Conservation (phyloP, 2,329 filamentous ascomycete species). For the Aspergillus unguis region DNA sequence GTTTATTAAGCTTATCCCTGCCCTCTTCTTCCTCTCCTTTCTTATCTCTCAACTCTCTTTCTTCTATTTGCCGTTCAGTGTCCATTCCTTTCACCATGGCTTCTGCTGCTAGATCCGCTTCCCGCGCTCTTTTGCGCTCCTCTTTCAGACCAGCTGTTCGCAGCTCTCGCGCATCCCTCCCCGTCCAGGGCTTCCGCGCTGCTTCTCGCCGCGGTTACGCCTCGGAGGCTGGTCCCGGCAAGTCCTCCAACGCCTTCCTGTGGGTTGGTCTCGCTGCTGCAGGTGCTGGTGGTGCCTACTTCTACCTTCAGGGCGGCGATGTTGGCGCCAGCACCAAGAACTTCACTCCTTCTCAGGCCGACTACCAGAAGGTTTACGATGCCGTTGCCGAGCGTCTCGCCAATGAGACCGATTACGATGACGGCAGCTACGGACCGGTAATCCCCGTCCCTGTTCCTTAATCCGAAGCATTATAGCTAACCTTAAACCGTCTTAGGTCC, state of each 20-base stretch:
- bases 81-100: constrained; percentile 15
- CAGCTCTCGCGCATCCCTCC: constrained; percentile 57
- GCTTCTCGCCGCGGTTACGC: constrained; percentile 77
- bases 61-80: constrained; percentile 10
- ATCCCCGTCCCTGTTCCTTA: constrained; percentile 11
- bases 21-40: constrained; percentile 13
- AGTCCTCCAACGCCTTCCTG: constrained; percentile 52
- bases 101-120: constrained; percentile 40
- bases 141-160: constrained; percentile 45
- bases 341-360: constrained; percentile 72
- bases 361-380: constrained; percentile 96
- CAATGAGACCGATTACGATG: constrained; percentile 92
- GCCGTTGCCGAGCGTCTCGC: constrained; percentile 74
- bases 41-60: constrained; percentile 3
- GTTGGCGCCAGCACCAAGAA: constrained; percentile 39
- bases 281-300: constrained; percentile 64
- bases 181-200: constrained; percentile 67
- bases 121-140: constrained; percentile 43
- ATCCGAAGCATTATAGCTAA: not conserved
- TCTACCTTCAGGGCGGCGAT: constrained; percentile 54
- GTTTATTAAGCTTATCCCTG: constrained; percentile 11
- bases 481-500: constrained; percentile 45
- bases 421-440: constrained; percentile 89
- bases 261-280: constrained; percentile 59
- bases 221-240: constrained; percentile 58